A percentile compares a stretch with the other conserved stretches of the same genome.
Conservation (phyloP, 306 rosid genomes). For the Pterocarpus macrocarpus region DNA sequence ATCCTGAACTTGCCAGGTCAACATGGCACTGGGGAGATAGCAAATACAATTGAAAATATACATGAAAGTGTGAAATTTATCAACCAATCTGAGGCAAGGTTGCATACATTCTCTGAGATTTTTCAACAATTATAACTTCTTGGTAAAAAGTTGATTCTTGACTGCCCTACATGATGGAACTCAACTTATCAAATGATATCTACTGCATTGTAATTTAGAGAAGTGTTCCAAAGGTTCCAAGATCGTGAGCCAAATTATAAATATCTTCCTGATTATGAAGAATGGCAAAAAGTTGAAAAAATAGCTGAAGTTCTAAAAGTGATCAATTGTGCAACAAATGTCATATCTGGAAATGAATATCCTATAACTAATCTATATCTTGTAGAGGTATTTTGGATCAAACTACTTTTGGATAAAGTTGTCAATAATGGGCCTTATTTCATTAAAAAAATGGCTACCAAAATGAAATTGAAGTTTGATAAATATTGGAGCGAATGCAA, state of each 20-base stretch:
- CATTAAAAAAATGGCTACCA: too few relatives aligned
- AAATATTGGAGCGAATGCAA: neutral
- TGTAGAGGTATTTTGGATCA: neutral
- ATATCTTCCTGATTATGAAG: neutral
- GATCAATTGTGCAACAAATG: neutral
- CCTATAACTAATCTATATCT: neutral
- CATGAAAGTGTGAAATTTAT: constrained; percentile 20
- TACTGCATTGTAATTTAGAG: neutral
- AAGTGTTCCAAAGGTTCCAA: neutral
- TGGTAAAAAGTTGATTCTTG: neutral
- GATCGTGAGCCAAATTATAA: neutral
- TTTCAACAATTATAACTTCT: neutral
- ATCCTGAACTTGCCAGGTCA: constrained; percentile 3
- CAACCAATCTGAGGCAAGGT: neutral
- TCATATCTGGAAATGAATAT: neutral
- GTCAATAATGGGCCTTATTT: too few relatives aligned
- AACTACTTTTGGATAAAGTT: too few relatives aligned
- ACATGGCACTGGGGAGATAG: neutral
- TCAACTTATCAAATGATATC: constrained; percentile 4
- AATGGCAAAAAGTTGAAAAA: neutral
- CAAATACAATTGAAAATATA: neutral
- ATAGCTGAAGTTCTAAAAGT: neutral
- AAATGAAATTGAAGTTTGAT: neutral
- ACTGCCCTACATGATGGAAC: neutral
- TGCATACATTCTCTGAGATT: neutral